Conservation (phyloP, 495 filamentous ascomycete species). For the Tirmania nivea region DNA sequence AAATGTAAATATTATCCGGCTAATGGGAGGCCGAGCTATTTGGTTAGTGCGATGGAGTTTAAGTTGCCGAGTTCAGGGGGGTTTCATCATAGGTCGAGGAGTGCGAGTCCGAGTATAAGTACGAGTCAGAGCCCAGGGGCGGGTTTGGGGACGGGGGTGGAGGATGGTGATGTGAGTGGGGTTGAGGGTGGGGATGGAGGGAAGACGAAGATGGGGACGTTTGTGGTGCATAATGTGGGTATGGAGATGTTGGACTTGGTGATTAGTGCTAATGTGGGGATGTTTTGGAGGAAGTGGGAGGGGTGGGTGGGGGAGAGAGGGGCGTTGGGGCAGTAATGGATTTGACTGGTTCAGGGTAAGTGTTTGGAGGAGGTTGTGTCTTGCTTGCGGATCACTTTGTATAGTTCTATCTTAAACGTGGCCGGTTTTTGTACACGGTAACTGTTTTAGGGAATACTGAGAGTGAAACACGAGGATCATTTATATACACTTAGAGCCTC, state of each 20-base stretch:
- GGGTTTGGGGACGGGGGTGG: conserved; percentile 1
- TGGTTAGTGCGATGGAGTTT: conserved; percentile 15
- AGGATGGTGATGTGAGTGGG: conserved; percentile 1
- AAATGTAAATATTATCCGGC: conserved; percentile 19
- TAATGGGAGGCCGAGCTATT: neutral
- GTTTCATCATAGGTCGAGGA: conserved; percentile 3
- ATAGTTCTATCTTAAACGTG: no score
- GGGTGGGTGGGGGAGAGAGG: conserved; percentile 19
- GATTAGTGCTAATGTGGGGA: conserved; percentile 70
- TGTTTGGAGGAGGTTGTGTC: no score
- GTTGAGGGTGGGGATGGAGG: neutral
- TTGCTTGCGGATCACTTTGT: no score
- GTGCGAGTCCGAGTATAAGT: neutral
- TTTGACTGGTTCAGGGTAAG: no score
- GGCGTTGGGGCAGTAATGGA: conserved; percentile 9
- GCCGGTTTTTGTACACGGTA: no score
- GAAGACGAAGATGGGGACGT: conserved; percentile 76
- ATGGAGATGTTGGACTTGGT: conserved; percentile 89
- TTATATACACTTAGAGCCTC: no score
- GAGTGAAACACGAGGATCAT: no score
- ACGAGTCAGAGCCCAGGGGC: no score
- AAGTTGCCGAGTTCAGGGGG: conserved; percentile 9
- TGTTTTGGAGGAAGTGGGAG: conserved; percentile 88
- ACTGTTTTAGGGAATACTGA: no score
- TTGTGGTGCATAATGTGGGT: conserved; percentile 77